Base-by-base conservation (phyloP, 148 eudicot species). In the Camellia granthamiana region DNA sequence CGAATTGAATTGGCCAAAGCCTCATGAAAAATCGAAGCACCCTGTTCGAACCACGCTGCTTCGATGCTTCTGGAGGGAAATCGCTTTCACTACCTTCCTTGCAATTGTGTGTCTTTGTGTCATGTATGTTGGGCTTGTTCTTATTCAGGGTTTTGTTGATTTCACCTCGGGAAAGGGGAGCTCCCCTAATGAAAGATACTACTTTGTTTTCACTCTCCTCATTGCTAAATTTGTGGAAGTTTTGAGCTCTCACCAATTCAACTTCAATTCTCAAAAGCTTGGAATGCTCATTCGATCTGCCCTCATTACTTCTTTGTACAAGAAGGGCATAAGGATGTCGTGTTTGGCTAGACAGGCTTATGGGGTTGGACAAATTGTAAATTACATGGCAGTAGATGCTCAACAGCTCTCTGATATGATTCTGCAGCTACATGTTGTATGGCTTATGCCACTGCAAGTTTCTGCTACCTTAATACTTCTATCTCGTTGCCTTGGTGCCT, bases 351-450 rank as follows among this genome's bases (percentile, higher is more conserved):
- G 99, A 62, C 97, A 95, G 61, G 84, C 81, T 55, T 97, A 95
- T 77, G 99, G 98, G 63, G 92, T 93, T 65, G 98, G 99, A 19
- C 98, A 92, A 68, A 96, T 92, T 77, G 98, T 96, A 56, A 96
- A 96, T 84, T 96, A 93, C 71, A 96, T 96, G 99, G 98, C 90
- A 54, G 95, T 95, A 44, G 97, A 95, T 91, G 92, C 97, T 78
- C 99, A 95, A 71, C 97, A 95, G 83, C 90, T 95, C 1, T 91
- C 97, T 9, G 98, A 96, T 77, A 96, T 96, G 99, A 93, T 96
- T 94, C 86, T 96, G 16, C 98, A 96, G 77, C 82, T 93, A 2
- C 97, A 96, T 71, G 87, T 88, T 82, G 77, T 93, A n/a, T 96
- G 98, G 99, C 85, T 90, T 8, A 93, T 89, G 95, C 99, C 98